A percentile compares a stretch with the other conserved stretches of the same genome.
Evolutionary conservation across 2,329 filamentous ascomycete genomes (phyloP).

Genomic region (Hysterium pulicare): DNA sequence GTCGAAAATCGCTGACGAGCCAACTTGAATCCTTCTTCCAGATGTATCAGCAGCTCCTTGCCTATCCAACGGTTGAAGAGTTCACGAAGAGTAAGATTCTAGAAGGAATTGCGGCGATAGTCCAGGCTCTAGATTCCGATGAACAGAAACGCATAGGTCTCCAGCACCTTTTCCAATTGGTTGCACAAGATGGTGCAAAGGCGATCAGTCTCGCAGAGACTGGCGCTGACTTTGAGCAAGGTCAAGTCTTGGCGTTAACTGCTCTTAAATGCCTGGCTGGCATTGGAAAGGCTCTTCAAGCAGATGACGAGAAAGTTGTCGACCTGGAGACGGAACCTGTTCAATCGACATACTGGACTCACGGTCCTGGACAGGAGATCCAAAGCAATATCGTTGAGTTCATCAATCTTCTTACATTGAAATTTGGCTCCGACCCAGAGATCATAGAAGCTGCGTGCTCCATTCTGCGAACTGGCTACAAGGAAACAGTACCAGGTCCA

Average conservation of each 20-base stretch:
- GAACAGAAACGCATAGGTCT: constrained; percentile 54
- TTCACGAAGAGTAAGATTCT: constrained; percentile 70
- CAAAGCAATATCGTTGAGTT: constrained; percentile 53
- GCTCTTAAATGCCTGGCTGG: constrained; percentile 66
- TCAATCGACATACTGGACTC: constrained; percentile 47
- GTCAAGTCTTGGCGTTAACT: constrained; percentile 45
- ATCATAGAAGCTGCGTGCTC: constrained; percentile 69
- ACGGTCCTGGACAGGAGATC: constrained; percentile 46
- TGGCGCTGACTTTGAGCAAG: constrained; percentile 35
- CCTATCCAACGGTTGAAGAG: constrained; percentile 59
- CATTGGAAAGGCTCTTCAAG: constrained; percentile 70
- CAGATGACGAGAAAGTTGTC: constrained; percentile 62
- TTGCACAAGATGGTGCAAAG: constrained; percentile 59
- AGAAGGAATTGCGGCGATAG: constrained; percentile 69
- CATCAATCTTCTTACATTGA: constrained; percentile 47
- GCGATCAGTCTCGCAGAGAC: constrained; percentile 30
- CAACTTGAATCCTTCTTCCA: constrained; percentile 67
- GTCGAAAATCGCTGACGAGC: constrained; percentile 63
- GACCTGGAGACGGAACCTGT: constrained; percentile 58
- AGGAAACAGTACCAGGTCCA: constrained; percentile 68
- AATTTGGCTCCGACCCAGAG: constrained; percentile 61
- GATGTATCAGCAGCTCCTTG: constrained; percentile 66
- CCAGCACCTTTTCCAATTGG: constrained; percentile 57
- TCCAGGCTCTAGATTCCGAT: constrained; percentile 66
- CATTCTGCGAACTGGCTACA: constrained; percentile 71